These are phyloP conservation scores for Bipolaris sorokiniana DNA, from an alignment of 2,329 filamentous ascomycete species.

Conservation along the genomic window DNA sequence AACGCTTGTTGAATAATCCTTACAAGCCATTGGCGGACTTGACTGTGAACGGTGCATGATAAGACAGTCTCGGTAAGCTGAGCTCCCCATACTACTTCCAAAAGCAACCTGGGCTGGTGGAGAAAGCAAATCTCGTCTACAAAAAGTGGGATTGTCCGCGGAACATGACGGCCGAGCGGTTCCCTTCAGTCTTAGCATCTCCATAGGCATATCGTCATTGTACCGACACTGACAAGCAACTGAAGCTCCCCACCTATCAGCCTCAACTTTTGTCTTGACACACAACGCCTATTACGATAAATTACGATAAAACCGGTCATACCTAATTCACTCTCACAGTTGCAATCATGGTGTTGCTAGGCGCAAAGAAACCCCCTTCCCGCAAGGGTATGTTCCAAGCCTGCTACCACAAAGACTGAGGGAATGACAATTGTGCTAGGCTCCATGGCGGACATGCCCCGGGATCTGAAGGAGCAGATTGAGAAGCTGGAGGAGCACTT, in stretches of 20 bases:
- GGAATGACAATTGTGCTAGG: constrained; percentile 59
- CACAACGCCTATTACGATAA: constrained; percentile 5
- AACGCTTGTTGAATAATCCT: constrained; percentile 15
- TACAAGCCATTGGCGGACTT: constrained; percentile 18
- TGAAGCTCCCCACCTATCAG: constrained; percentile 10
- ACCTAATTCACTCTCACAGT: constrained; percentile 12
- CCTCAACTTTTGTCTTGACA: constrained; percentile 6
- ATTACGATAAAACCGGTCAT: constrained; percentile 5
- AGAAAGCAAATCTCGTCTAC: constrained; percentile 18
- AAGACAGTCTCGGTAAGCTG: constrained; percentile 27
- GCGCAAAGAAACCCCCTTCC: constrained; percentile 68
- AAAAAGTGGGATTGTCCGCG: constrained; percentile 12
- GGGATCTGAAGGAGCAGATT: constrained; percentile 81
- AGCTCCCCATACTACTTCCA: constrained; percentile 12
- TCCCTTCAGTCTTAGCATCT: constrained; percentile 7
- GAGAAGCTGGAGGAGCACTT: constrained; percentile 83
- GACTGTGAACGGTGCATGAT: constrained; percentile 18
- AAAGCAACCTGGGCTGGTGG: constrained; percentile 26
- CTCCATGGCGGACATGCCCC: constrained; percentile 89
- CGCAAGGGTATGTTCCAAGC: constrained; percentile 70
- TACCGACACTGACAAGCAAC: constrained; percentile 10
- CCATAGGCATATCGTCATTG: constrained; percentile 4
- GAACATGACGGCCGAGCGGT: constrained; percentile 15
- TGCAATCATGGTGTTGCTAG: constrained; percentile 68
- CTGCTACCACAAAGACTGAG: constrained; percentile 12